Evolutionary conservation across 345 rosid species (phyloP).

Genomic region (Brassica cretica): DNA sequence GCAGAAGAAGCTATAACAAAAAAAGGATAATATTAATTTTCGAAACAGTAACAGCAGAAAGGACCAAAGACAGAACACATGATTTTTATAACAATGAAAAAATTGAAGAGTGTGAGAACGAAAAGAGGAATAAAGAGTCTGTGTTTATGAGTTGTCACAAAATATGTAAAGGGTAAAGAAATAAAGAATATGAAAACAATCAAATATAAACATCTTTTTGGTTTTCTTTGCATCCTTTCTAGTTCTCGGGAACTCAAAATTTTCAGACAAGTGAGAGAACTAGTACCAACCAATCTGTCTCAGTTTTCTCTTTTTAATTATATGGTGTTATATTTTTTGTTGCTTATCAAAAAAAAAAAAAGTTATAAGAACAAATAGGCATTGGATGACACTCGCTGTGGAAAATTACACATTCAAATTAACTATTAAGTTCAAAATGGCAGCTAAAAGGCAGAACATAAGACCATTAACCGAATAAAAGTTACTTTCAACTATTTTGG

Average conservation of each 20-base stretch:
- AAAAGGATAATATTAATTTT: not conserved
- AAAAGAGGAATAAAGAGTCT: conserved; percentile 21
- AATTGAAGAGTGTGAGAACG: conserved; percentile 8
- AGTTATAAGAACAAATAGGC: too few relatives aligned
- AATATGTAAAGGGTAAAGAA: conserved; percentile 13
- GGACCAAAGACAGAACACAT: conserved; percentile 8
- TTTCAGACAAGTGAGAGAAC: conserved; percentile 31
- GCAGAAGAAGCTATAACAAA: conserved; percentile 11
- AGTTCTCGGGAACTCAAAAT: conserved; percentile 34
- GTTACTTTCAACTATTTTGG: not conserved
- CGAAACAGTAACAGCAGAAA: conserved; percentile 10
- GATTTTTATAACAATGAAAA: not conserved
- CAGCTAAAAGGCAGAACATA: not conserved
- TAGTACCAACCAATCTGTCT: conserved; percentile 32
- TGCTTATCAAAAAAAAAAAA: not conserved
- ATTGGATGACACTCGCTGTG: not conserved
- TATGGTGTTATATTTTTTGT: not conserved
- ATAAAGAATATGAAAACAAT: conserved; percentile 27
- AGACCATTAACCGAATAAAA: not conserved
- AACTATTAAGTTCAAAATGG: not conserved
- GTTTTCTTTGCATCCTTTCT: conserved; percentile 16
- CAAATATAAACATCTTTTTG: conserved; percentile 1
- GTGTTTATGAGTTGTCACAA: conserved; percentile 36
- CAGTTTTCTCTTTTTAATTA: not conserved
- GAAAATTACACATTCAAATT: not conserved